Conservation (phyloP, 2,329 filamentous ascomycete genomes). For the Cercospora nicotianae region DNA sequence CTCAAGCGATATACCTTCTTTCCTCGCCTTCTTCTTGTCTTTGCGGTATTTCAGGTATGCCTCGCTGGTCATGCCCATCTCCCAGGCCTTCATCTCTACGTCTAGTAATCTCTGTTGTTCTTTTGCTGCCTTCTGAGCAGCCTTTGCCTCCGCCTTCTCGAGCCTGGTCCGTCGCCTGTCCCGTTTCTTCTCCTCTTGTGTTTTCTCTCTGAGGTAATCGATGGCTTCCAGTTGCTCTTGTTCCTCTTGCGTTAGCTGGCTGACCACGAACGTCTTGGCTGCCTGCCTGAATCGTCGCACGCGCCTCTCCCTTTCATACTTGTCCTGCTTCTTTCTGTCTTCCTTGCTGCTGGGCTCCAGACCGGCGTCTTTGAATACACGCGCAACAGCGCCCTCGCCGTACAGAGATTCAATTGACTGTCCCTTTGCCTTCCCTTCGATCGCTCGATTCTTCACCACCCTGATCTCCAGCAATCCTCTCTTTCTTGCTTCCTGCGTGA, state of each 20-base stretch:
- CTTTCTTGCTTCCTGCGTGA: constrained; percentile 15
- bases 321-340: constrained; percentile 16
- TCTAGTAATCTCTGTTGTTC: constrained; percentile 20
- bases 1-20: background rate
- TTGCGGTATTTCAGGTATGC: constrained; percentile 33
- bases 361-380: constrained; percentile 15
- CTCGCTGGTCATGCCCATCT: constrained; percentile 43
- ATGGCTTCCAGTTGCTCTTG: background rate
- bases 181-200: constrained; percentile 11
- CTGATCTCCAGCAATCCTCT: constrained; percentile 16
- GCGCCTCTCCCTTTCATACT: constrained; percentile 21
- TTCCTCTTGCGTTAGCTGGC: constrained; percentile 18
- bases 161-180: constrained; percentile 11
- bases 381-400: constrained; percentile 12
- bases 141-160: constrained; percentile 5
- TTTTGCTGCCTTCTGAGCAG: constrained; percentile 24
- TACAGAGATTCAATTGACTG: constrained; percentile 1
- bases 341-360: background rate
- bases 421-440: constrained; percentile 14
- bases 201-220: background rate
- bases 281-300: constrained; percentile 24
- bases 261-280: constrained; percentile 21
- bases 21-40: constrained; percentile 21
- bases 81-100: constrained; percentile 31
- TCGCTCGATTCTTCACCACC: background rate